Evolutionary conservation across 2,329 filamentous ascomycete species (phyloP).

Genomic region (Simplicillium aogashimaense): DNA sequence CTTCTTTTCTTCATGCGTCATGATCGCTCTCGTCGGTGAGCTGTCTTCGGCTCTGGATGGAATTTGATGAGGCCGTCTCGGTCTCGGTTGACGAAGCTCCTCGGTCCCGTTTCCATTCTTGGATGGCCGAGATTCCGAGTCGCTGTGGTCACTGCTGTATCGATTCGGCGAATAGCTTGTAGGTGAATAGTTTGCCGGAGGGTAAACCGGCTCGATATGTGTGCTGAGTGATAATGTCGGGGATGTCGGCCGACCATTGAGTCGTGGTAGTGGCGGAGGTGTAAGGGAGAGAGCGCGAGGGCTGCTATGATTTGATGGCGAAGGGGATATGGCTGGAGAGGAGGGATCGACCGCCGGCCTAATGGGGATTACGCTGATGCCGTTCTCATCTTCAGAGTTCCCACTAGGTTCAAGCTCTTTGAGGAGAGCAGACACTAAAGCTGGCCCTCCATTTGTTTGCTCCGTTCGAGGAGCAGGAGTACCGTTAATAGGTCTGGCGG

Average conservation of each 20-base stretch:
- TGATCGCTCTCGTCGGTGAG: conserved; percentile 54
- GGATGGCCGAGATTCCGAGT: conserved; percentile 26
- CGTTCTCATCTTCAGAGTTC: conserved; percentile 44
- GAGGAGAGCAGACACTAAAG: conserved; percentile 76
- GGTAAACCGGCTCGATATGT: conserved; percentile 63
- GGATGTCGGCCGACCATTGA: conserved; percentile 47
- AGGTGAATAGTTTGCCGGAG: conserved; percentile 32
- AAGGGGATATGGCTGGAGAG: conserved; percentile 59
- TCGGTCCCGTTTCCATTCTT: conserved; percentile 23
- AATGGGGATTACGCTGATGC: too few species aligned
- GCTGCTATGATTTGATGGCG: conserved; percentile 54
- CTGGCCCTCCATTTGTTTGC: conserved; percentile 40
- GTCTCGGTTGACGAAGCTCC: conserved; percentile 43
- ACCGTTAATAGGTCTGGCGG: conserved; percentile 3
- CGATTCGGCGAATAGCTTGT: conserved; percentile 59
- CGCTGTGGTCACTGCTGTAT: conserved; percentile 34
- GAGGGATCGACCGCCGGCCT: conserved; percentile 18
- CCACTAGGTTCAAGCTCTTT: conserved; percentile 72
- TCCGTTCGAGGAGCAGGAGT: conserved; percentile 5
- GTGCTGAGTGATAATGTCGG: conserved; percentile 59
- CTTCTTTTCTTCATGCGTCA: conserved; percentile 77
- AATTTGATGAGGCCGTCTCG: conserved; percentile 32
- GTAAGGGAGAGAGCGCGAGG: conserved; percentile 58
- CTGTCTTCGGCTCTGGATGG: conserved; percentile 45
- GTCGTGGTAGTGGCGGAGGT: conserved; percentile 54